phyloP scores from a whole-genome alignment of 768 basidiomycete species.

The Mycena sanguinolenta region DNA sequence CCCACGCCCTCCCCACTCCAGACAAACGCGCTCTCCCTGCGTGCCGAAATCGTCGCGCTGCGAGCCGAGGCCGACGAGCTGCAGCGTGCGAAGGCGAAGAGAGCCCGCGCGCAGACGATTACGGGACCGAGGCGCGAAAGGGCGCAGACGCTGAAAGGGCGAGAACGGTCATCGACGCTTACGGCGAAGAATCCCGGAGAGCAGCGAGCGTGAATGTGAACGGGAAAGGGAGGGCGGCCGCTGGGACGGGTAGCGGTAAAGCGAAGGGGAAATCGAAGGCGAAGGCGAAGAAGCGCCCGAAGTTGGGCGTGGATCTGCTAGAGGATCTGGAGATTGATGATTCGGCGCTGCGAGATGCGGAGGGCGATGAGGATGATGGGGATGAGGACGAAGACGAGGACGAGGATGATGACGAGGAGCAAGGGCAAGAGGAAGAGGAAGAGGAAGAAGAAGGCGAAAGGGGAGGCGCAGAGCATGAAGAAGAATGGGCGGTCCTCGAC shows the following conservation, averaged over 20 bases:
- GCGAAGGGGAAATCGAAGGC: neutral
- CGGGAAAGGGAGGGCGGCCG: neutral
- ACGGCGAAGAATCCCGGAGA: neutral
- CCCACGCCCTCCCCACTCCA: neutral
- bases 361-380: neutral
- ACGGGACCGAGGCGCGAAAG: no score
- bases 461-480: no score
- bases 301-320: neutral
- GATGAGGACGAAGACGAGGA: neutral
- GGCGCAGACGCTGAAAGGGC: neutral
- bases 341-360: neutral
- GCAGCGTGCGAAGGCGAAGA: neutral
- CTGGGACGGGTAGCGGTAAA: neutral
- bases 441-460: no score
- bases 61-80: slow-evolving; percentile 11
- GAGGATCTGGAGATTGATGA: neutral
- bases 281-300: neutral
- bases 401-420: neutral
- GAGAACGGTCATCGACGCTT: neutral
- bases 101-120: neutral
- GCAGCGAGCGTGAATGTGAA: neutral
- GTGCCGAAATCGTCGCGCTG: slow-evolving; percentile 13
- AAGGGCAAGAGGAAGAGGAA: neutral
- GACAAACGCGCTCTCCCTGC: slow-evolving; percentile 7
- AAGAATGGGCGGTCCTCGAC: slow-evolving; percentile 23